A percentile compares a stretch with the other conserved stretches of the same genome.
phyloP scores from a whole-genome alignment of 768 basidiomycete genomes.

The Crucibulum laeve region DNA sequence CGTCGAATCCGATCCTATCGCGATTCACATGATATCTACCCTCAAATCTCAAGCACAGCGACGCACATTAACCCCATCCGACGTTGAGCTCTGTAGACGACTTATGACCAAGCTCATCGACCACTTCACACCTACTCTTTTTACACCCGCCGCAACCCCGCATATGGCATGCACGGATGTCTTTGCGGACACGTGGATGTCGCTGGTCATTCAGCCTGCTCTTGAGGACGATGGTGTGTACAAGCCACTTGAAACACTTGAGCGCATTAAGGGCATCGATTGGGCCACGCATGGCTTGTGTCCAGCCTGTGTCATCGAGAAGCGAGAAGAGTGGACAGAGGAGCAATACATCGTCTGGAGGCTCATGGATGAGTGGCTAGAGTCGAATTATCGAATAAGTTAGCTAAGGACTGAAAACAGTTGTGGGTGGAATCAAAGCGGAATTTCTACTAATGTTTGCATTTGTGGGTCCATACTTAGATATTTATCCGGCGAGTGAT shows the following conservation, averaged over 20 bases:
- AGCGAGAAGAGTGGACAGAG: slow-evolving; percentile 60
- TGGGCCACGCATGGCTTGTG: slow-evolving; percentile 63
- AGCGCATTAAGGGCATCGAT: slow-evolving; percentile 50
- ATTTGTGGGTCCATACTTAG: no score
- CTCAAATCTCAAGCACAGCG: slow-evolving; percentile 7
- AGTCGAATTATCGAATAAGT: not conserved
- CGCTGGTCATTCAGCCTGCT: slow-evolving; percentile 63
- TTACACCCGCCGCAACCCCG: slow-evolving; percentile 62
- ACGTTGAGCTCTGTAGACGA: slow-evolving; percentile 36
- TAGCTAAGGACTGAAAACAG: no score
- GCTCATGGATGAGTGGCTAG: slow-evolving; percentile 57
- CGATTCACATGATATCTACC: slow-evolving; percentile 3
- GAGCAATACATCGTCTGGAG: slow-evolving; percentile 60
- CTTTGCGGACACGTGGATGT: slow-evolving; percentile 71
- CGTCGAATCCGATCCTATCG: slow-evolving; percentile 8
- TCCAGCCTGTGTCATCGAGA: slow-evolving; percentile 49
- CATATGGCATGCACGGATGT: slow-evolving; percentile 76
- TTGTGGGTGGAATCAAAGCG: no score
- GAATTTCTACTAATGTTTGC: no score
- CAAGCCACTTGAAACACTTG: slow-evolving; percentile 69
- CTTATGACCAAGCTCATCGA: slow-evolving; percentile 54
- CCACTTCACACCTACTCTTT: slow-evolving; percentile 69
- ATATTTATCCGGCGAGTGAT: no score
- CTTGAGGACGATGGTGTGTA: slow-evolving; percentile 59
- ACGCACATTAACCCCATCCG: slow-evolving; percentile 22